A percentile compares a stretch with the other conserved stretches of the same genome.
phyloP scores from a whole-genome alignment of 2,329 filamentous ascomycete genomes.

The Aspergillus felis region DNA sequence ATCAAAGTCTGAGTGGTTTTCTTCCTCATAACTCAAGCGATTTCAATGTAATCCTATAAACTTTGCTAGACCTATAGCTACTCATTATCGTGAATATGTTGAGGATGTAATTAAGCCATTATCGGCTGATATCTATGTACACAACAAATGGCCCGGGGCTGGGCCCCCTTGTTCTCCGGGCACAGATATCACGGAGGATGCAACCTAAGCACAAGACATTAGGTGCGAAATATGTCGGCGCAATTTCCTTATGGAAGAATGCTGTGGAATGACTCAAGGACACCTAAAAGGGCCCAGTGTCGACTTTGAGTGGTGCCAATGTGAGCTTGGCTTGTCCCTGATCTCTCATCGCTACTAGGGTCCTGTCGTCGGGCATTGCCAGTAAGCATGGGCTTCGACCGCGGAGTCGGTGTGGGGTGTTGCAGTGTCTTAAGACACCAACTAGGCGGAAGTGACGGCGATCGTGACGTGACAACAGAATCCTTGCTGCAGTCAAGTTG shows the following conservation, averaged over 20 bases:
- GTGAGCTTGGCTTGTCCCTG: background rate
- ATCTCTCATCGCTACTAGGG: background rate
- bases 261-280: background rate
- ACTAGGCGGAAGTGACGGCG: background rate
- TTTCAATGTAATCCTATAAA: background rate
- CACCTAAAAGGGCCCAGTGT: background rate
- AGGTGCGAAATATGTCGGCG: background rate
- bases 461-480: background rate
- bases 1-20: background rate
- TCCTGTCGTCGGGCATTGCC: background rate
- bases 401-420: background rate
- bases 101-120: background rate
- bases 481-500: constrained; percentile 6
- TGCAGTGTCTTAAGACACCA: background rate
- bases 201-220: background rate
- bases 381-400: background rate
- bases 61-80: background rate
- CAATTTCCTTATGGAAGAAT: background rate
- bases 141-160: background rate
- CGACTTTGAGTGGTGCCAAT: background rate
- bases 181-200: background rate
- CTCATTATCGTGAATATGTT: background rate
- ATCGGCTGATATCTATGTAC: background rate
- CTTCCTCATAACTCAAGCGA: background rate
- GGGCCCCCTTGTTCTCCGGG: background rate